Percentiles rank a stretch among this genome's conserved stretches.
phyloP scores from a whole-genome alignment of 1,139 yeast species.

The Hansenula sp. region DNA sequence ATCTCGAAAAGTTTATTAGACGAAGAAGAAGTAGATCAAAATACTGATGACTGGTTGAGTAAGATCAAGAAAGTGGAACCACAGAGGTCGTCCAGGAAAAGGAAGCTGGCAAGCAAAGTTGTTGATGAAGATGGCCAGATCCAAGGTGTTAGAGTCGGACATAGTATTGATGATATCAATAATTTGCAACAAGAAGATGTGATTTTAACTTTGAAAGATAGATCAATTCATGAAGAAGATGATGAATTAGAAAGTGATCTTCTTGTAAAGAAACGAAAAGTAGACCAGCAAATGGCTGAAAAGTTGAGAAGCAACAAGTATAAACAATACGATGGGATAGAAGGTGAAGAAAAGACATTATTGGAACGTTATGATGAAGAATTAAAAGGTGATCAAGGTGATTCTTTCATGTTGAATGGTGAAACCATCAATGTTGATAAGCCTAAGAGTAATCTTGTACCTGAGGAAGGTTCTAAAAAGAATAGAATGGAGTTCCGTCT shows the following conservation, averaged over 20 bases:
- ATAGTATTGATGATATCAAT: slow-evolving; percentile 38
- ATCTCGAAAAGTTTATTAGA: slow-evolving; percentile 19
- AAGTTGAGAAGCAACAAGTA: slow-evolving; percentile 23
- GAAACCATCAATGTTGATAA: slow-evolving; percentile 3
- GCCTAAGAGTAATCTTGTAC: slow-evolving; percentile 16
- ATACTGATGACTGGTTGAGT: slow-evolving; percentile 40
- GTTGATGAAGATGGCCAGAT: slow-evolving; percentile 27
- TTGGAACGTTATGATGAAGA: slow-evolving; percentile 24
- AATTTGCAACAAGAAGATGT: slow-evolving; percentile 37
- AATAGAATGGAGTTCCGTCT: slow-evolving; percentile 10
- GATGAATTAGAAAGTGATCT: slow-evolving; percentile 45
- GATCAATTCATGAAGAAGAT: slow-evolving; percentile 45
- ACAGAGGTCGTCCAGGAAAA: slow-evolving; percentile 10
- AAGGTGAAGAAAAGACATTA: slow-evolving; percentile 7
- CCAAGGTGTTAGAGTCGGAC: slow-evolving; percentile 43
- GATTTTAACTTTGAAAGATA: slow-evolving; percentile 65
- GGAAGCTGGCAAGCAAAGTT: slow-evolving; percentile 13
- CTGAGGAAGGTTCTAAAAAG: slow-evolving; percentile 8
- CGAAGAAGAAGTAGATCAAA: slow-evolving; percentile 26
- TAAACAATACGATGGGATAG: slow-evolving; percentile 8
- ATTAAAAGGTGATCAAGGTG: slow-evolving; percentile 18
- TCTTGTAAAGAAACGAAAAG: slow-evolving; percentile 31
- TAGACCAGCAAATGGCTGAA: slow-evolving; percentile 27
- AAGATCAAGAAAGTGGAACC: slow-evolving; percentile 21
- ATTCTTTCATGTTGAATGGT: slow-evolving; percentile 17